Evolutionary conservation across 176 grass and related monocot species (phyloP).

Genomic region (Carex cristatella): DNA sequence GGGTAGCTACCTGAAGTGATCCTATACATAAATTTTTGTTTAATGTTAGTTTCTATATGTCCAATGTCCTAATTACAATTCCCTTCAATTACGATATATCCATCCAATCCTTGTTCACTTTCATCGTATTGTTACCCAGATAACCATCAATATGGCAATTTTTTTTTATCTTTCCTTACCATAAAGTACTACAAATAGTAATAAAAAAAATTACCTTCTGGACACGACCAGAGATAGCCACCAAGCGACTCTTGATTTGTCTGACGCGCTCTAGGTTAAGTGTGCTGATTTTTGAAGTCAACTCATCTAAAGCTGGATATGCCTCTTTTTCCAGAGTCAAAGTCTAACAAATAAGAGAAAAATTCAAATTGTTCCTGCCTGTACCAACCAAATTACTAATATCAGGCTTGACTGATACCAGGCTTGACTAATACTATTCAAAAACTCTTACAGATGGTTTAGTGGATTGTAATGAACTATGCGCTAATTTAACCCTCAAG

Average conservation of each 20-base stretch:
- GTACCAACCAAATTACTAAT: neutral
- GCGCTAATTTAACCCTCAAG: neutral
- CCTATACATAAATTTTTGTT: neutral
- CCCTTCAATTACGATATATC: neutral
- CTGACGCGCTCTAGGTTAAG: conserved; percentile 88
- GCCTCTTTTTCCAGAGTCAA: conserved; percentile 82
- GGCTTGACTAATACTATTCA: neutral
- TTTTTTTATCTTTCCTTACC: neutral
- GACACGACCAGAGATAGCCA: conserved; percentile 85
- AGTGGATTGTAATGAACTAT: neutral
- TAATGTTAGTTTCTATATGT: neutral
- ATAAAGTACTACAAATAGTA: neutral
- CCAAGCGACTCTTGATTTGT: conserved; percentile 95
- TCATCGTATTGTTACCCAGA: neutral
- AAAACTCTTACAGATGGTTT: neutral
- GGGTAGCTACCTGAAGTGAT: neutral
- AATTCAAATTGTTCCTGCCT: neutral
- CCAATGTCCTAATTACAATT: neutral
- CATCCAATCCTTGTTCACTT: neutral
- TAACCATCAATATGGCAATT: neutral
- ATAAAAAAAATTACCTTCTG: conserved; percentile 55
- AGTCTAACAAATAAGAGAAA: conserved; percentile 41
- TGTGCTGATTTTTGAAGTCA: conserved; percentile 98
- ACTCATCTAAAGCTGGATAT: conserved; percentile 93
- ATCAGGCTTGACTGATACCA: neutral